Base-by-base conservation (phyloP, 768 basidiomycete genomes). In the Gelatoporia subvermispora region DNA sequence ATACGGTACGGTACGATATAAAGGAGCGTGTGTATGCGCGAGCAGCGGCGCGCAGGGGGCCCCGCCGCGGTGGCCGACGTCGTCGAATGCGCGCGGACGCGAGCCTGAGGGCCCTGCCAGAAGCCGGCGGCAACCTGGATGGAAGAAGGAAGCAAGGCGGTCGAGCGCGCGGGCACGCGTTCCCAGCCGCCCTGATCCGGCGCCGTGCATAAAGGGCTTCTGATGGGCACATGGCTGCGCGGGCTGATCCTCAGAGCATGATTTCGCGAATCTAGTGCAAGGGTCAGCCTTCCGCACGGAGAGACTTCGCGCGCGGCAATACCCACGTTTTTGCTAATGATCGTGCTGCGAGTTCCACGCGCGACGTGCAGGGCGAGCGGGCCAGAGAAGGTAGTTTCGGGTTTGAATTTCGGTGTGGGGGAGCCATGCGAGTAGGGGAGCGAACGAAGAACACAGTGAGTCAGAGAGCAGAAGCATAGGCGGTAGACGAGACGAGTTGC, bases 261-360 rank as follows among this genome's bases (percentile, higher is more conserved):
- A 78, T 72, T 48, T 71, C 67, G 45, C 76, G 75, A 54, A 79
- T 78, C 78, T 79, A 35, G n/a, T 40, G 23, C 42, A 43, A 39
- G 20, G 3, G 38, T 13, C 35, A 25, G 56, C 37, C 25, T 38
- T 41, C 35, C 18, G 23, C 35, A 43, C 17, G 47, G 50, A 25
- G 5, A 42, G 43, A 51, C 24, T 50, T 43, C 25, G 34, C 52
- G 38, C 31, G 47, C 43, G 40, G 45, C 47, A 47, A 17, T 20
- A 82, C 84, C 72, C 68, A 85, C 84, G 52, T 84, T 85, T 59
- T 76, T 81, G 73, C 77, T 84, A 58, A 85, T 77, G 55, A 85
- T 77, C 47, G 82, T 71, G 64, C 84, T 85, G 63, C 57, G 41
- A 43, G 31, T 41, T 44, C 43, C 24, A 48, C 17, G 47, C 21